Base-by-base conservation (phyloP, 768 basidiomycete species). In the Termitomyces sp. region DNA sequence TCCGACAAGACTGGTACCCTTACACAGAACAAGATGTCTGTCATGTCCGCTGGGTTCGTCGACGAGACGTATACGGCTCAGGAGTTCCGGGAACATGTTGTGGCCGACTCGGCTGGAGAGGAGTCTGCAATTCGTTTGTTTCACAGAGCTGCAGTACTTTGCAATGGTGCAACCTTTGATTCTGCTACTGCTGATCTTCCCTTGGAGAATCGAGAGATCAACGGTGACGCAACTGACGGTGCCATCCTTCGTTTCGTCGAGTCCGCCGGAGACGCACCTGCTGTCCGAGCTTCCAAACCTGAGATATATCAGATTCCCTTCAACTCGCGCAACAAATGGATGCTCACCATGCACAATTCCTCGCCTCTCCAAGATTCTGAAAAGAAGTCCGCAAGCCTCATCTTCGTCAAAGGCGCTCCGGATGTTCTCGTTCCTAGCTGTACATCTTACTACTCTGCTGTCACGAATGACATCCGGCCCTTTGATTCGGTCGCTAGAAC, bases 1-100 rank as follows among this genome's bases (percentile, higher is more conserved):
- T 77, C 75, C 4, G 80, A 87, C 65, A 87, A 87, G 67, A 83
- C 83, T 1, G 82, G 84, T 16, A 84, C 82, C 0, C 68, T 86
- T 18, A 86, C 85, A 1, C 75, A 79, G 65, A 84, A 83, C 64
- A 75, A 70, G 58, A 85, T 86, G 83, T 73, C 78, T 8, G 83
- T 79, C 43, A 76, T 78, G 35, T 78, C 79, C 46, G 69, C 77
- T 40, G 75, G 78, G 1, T 64, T 75, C 14, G 69, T 70, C 47
- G 59, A 70, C 69, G 42, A 68, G 66, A 56, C 72, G 65, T 68
- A 68, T 52, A 61, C 65, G 48, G 65, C 68, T 20, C 61, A 63
- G 20, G 56, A 69, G 28, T 66, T 67, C 52, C 63, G 47, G 10
- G 45, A 59, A 0, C 32, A 44, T 49, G 18, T 40, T 61, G 4